phyloP scores from a whole-genome alignment of 1,139 yeast genomes.

The Yamadazyma jaroonii region DNA sequence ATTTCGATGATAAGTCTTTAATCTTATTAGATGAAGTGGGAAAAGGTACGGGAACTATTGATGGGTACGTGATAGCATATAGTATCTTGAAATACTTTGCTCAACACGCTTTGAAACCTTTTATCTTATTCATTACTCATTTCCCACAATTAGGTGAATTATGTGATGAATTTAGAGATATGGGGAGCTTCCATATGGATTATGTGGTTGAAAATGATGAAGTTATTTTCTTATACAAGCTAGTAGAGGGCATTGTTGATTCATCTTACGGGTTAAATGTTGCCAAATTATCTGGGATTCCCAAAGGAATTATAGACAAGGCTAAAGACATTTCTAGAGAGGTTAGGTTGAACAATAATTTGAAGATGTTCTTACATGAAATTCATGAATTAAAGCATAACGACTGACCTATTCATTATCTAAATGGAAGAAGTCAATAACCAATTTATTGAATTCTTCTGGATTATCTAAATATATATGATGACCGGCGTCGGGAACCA shows the following conservation, averaged over 20 bases:
- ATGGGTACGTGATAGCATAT: conserved; percentile 86
- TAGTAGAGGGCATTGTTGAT: conserved; percentile 57
- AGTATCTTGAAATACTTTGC: conserved; percentile 68
- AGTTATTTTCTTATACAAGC: conserved; percentile 58
- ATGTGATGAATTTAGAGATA: conserved; percentile 36
- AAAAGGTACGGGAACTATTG: conserved; percentile 82
- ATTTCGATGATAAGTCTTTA: conserved; percentile 47
- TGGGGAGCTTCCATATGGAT: conserved; percentile 75
- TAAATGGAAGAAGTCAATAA: conserved; percentile 26
- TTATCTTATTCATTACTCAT: conserved; percentile 82
- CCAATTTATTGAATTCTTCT: conserved; percentile 24
- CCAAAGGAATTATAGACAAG: conserved; percentile 42
- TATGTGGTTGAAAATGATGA: conserved; percentile 46
- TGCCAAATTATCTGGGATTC: conserved; percentile 68
- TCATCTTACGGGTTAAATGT: conserved; percentile 79
- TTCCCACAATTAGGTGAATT: conserved; percentile 69
- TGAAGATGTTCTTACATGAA: conserved; percentile 9
- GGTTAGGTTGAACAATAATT: conserved; percentile 25
- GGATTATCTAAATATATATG: conserved; percentile 44
- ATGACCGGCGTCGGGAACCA: conserved; percentile 41
- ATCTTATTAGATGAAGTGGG: conserved; percentile 86
- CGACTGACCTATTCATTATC: not conserved
- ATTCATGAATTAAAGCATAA: conserved; percentile 20
- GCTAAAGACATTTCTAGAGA: conserved; percentile 48
- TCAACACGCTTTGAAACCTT: conserved; percentile 41